These are phyloP conservation scores for Dendrocalamus sinicus DNA, from an alignment of 176 grass and related monocot species.

Conservation along the genomic window DNA sequence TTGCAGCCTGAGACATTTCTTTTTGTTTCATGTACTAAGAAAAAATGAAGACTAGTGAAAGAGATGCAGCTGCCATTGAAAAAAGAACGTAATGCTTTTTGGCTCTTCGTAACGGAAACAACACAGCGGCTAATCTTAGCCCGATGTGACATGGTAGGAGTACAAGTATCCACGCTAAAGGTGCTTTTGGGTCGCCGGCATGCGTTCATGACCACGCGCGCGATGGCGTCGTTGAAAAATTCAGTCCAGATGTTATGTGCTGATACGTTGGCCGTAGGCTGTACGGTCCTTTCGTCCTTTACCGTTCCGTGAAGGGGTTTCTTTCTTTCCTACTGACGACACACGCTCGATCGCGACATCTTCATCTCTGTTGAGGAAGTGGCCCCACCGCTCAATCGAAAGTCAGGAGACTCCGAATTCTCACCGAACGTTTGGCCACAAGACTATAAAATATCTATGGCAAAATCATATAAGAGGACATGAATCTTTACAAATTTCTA, in stretches of 20 bases:
- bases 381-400: too few relatives aligned
- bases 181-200: neutral
- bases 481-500: too few relatives aligned
- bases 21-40: neutral
- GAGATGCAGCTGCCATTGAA: too few relatives aligned
- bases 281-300: neutral
- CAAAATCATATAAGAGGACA: too few relatives aligned
- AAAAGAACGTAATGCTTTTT: too few relatives aligned
- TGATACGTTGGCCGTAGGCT: neutral
- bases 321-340: neutral
- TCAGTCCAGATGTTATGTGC: neutral
- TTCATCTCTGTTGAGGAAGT: neutral
- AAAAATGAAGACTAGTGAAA: too few relatives aligned
- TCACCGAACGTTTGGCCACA: too few relatives aligned
- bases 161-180: neutral
- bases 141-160: neutral
- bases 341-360: neutral
- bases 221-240: neutral
- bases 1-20: neutral
- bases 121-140: neutral
- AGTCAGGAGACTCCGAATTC: too few relatives aligned
- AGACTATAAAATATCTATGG: too few relatives aligned
- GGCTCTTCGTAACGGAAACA: neutral
- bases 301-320: constrained; percentile 5
- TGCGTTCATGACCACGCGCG: neutral